These are phyloP conservation scores for Gracilaria caudata DNA, from an alignment of 23 red algal species.

Conservation along the genomic window DNA sequence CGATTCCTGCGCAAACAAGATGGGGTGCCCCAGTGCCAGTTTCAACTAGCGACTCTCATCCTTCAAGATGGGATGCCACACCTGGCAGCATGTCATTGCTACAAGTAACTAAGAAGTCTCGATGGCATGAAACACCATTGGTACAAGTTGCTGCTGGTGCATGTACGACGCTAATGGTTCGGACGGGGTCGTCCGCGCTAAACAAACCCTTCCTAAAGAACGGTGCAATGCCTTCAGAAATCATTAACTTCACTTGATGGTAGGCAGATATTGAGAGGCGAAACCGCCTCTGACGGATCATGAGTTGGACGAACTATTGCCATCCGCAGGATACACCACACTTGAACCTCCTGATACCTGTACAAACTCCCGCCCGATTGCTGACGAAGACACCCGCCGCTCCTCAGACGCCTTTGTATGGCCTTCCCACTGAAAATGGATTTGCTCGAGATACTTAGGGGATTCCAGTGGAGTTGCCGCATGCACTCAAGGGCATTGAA, in stretches of 20 bases:
- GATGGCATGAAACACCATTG: conserved; percentile 87
- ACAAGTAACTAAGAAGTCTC: conserved; percentile 64
- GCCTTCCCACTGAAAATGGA: conserved; percentile 66
- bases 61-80: conserved; percentile 70
- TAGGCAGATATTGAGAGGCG: conserved; percentile 66
- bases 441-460: conserved; percentile 48
- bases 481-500: conserved; percentile 73
- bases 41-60: neutral
- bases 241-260: conserved; percentile 36
- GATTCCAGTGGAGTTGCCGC: conserved; percentile 58
- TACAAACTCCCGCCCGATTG: conserved; percentile 50
- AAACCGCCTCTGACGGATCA: conserved; percentile 74
- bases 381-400: conserved; percentile 53
- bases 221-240: conserved; percentile 46
- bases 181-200: conserved; percentile 39
- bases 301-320: conserved; percentile 85
- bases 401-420: conserved; percentile 57
- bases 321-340: conserved; percentile 80
- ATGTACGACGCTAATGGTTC: conserved; percentile 9
- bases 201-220: conserved; percentile 45
- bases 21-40: conserved; percentile 43
- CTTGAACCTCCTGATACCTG: conserved; percentile 73
- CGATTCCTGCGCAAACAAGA: neutral
- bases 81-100: conserved; percentile 27
- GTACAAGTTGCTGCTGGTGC: conserved; percentile 14